Evolutionary conservation across 495 filamentous ascomycete genomes (phyloP).

Genomic region (Penicillium cataractarum): DNA sequence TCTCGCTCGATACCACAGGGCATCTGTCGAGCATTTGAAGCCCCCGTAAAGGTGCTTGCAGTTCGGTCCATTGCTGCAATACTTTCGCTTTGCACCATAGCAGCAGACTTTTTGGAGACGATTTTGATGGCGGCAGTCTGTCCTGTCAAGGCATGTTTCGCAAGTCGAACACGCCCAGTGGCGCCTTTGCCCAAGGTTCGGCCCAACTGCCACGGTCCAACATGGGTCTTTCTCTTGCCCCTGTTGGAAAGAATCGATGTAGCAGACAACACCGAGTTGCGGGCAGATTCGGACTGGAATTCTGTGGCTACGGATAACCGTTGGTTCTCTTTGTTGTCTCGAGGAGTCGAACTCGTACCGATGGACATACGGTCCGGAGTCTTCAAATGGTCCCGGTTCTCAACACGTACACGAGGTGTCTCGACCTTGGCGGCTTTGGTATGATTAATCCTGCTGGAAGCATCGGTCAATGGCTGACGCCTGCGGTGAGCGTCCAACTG

Average conservation of each 20-base stretch:
- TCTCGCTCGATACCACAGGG: conserved; percentile 89
- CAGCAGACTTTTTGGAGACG: conserved; percentile 74
- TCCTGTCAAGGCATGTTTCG: conserved; percentile 72
- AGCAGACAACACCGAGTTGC: conserved; percentile 74
- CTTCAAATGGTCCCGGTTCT: conserved; percentile 32
- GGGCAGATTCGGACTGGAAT: conserved; percentile 56
- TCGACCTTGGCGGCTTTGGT: conserved; percentile 31
- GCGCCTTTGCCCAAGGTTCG: conserved; percentile 84
- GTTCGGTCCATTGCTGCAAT: conserved; percentile 71
- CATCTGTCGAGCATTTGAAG: conserved; percentile 62
- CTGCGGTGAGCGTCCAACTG: conserved; percentile 29
- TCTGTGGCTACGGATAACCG: conserved; percentile 59
- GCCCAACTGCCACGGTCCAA: conserved; percentile 90
- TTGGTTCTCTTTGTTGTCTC: conserved; percentile 51
- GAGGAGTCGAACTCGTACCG: conserved; percentile 38
- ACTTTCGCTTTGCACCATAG: conserved; percentile 72
- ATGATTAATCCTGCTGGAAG: conserved; percentile 51
- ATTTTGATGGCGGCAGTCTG: conserved; percentile 92
- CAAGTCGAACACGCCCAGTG: conserved; percentile 80
- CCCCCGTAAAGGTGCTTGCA: conserved; percentile 39
- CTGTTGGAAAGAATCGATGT: conserved; percentile 64
- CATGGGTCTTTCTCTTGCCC: conserved; percentile 71
- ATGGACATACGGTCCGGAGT: conserved; percentile 44
- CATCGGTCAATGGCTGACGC: conserved; percentile 55
- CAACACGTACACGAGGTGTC: conserved; percentile 27